Conservation (phyloP, 2,329 filamentous ascomycete species). For the Karstenula rhodostoma region DNA sequence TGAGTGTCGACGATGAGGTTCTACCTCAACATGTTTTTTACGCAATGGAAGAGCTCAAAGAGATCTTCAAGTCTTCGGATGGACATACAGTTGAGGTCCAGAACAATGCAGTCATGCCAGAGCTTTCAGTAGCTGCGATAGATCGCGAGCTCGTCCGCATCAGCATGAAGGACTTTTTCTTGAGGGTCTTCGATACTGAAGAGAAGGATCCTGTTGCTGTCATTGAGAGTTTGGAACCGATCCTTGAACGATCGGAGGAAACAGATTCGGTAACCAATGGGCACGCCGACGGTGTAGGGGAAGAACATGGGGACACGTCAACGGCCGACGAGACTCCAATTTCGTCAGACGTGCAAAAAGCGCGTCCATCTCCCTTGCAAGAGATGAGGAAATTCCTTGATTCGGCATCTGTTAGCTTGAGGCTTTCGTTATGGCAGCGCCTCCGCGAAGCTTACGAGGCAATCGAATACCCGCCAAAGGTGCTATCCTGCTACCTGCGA, state of each 20-base stretch:
- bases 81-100: conserved; percentile 68
- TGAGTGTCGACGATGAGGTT: conserved; percentile 64
- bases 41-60: conserved; percentile 70
- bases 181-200: conserved; percentile 85
- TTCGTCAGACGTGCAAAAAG: conserved; percentile 11
- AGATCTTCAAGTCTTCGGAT: conserved; percentile 58
- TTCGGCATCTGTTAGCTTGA: conserved; percentile 80
- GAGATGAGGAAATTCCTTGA: conserved; percentile 88
- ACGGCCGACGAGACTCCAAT: conserved; percentile 22
- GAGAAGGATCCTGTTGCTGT: conserved; percentile 81
- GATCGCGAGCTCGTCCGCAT: conserved; percentile 91
- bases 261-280: background rate
- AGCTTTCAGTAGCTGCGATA: conserved; percentile 81
- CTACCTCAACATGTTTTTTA: conserved; percentile 67
- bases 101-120: conserved; percentile 89
- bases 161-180: conserved; percentile 96
- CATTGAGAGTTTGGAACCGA: conserved; percentile 91
- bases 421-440: conserved; percentile 87
- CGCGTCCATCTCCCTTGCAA: conserved; percentile 56
- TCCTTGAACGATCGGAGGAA: conserved; percentile 71
- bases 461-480: conserved; percentile 86
- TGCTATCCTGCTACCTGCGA: conserved; percentile 84
- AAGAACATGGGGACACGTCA: conserved; percentile 17
- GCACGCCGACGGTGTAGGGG: conserved; percentile 20
- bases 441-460: conserved; percentile 87